A percentile compares a stretch with the other conserved stretches of the same genome.
Conservation (phyloP, 2,329 filamentous ascomycete species). For the Pseudopyrenochaeta lycopersici region DNA sequence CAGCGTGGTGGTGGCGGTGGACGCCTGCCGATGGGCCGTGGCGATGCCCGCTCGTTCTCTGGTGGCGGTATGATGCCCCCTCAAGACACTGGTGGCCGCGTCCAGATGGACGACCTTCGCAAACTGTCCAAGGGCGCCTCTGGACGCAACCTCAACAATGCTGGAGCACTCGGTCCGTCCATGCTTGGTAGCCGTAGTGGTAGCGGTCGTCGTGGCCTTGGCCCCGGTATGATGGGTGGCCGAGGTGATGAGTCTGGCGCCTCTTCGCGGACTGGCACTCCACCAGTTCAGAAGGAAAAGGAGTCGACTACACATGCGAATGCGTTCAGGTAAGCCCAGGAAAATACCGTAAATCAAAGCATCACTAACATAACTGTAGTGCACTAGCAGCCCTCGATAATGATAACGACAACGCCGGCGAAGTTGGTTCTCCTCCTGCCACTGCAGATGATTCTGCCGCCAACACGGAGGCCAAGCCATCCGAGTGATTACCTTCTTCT, state of each 20-base stretch:
- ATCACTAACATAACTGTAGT: slow-evolving; percentile 48
- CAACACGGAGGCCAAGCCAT: slow-evolving; percentile 43
- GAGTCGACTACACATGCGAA: slow-evolving; percentile 78
- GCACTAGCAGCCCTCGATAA: slow-evolving; percentile 64
- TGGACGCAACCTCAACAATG: slow-evolving; percentile 65
- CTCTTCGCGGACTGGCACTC: slow-evolving; percentile 90
- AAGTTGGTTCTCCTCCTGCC: slow-evolving; percentile 72
- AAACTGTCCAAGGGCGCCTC: slow-evolving; percentile 73
- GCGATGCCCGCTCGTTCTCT: slow-evolving; percentile 86
- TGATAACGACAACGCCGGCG: slow-evolving; percentile 67
- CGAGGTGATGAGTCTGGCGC: slow-evolving; percentile 84
- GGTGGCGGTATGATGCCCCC: slow-evolving; percentile 74
- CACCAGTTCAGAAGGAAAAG: slow-evolving; percentile 71
- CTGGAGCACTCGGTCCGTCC: slow-evolving; percentile 75
- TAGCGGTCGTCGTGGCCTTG: slow-evolving; percentile 81
- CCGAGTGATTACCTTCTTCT: slow-evolving; percentile 48
- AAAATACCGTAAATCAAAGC: neutral
- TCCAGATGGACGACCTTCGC: slow-evolving; percentile 90
- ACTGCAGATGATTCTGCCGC: slow-evolving; percentile 53
- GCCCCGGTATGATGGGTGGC: slow-evolving; percentile 73
- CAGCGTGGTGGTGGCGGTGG: slow-evolving; percentile 76
- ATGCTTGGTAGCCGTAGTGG: slow-evolving; percentile 90
- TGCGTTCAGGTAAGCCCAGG: slow-evolving; percentile 84
- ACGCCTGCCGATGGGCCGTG: slow-evolving; percentile 78
- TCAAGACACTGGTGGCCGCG: slow-evolving; percentile 76